Base-by-base conservation (phyloP, 2,329 filamentous ascomycete species). In the Camptophora hylomeconis region DNA sequence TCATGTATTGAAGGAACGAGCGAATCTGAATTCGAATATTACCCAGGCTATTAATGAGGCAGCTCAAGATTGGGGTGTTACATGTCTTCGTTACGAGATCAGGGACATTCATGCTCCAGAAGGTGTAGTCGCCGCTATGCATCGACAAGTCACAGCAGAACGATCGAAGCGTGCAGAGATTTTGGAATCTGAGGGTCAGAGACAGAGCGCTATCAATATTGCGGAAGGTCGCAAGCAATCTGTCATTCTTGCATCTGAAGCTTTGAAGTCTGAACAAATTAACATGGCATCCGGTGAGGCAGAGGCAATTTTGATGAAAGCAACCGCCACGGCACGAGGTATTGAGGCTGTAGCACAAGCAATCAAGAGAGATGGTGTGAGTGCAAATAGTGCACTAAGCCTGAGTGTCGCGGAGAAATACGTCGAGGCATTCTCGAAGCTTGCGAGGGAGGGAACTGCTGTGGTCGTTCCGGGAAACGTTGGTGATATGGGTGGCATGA, bases 31-130 rank as follows among this genome's bases (percentile, higher is more conserved):
- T 65, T 84, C 75, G 41, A 95, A 98, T 61, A 98, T 98, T 53
- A 95, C 89, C n/a, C 78, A 82, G 33, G 87, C 89, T 23, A 95
- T 98, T 67, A 98, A 98, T 55, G 87, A 95, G 55, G 89, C 89
- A 2, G 87, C 89, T 4, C 79, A 92, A 47, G 87, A 87, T 30
- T 98, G 89, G 89, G 89, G 89, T 35, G 83, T 98, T 12, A 82
- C 83, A 18, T 98, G 89, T 52, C 68, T 98, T 37, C 79, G 89
- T 34, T 98, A 98, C 63, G 89, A 98, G 59, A 98, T 98, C 53
- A 72, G 89, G 44, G 89, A 98, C 56, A 98, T 98, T 48, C 89
- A 98, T 58, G 89, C 89, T 0, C 89, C 89, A 2, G 81, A 77
- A 17, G 79, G 80, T 27, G 89, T 98, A 8, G 87, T 95, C 36